Base-by-base conservation (phyloP, 495 filamentous ascomycete species). In the Penicillium fimorum region DNA sequence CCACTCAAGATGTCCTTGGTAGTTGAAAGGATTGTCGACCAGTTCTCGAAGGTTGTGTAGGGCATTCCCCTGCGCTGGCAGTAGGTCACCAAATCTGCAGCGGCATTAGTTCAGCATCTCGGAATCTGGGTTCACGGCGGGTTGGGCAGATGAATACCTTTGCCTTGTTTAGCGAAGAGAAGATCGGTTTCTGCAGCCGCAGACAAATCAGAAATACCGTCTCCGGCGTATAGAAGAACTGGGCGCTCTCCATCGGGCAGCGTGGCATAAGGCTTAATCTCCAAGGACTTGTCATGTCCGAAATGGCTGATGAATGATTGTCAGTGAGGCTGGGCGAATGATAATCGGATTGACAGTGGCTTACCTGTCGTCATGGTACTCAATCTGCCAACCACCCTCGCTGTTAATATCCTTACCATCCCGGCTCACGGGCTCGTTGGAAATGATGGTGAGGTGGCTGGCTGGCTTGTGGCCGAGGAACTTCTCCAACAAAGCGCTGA, bases 251-350 rank as follows among this genome's bases (percentile, higher is more conserved):
- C 72, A 4, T 81, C 79, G 0, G 90, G 87, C 11, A 94, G 79
- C 35, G 76, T 70, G n/a, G 87, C 83, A 67, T 96, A 97, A 2
- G 87, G 88, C 60, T 88, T 84, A 63, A 98, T 91, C 59, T 89
- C 88, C 35, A 91, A 71, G 29, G 85, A 89, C 80, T 98, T 97
- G 79, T 98, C 93, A 62, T 98, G 93, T 10, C 93, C 93, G 61
- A 92, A 94, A 47, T 84, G 80, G 62, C 89, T 93, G 47, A 37
- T 51, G 33, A 38, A 57, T 35, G 55, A 35, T 44, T 41, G 57
- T 76, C 43, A 70, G 52, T 24, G 10, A 38, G 41, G 11, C 20
- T 25, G 29, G 15, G 15, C 8, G 5, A 13, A 35, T 58, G 17
- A 17, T 27, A 22, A 24, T n/a, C 27, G 27, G 27, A 55, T 25